Evolutionary conservation across 331 rosid species (phyloP).

Genomic region (Acacia pycnantha): DNA sequence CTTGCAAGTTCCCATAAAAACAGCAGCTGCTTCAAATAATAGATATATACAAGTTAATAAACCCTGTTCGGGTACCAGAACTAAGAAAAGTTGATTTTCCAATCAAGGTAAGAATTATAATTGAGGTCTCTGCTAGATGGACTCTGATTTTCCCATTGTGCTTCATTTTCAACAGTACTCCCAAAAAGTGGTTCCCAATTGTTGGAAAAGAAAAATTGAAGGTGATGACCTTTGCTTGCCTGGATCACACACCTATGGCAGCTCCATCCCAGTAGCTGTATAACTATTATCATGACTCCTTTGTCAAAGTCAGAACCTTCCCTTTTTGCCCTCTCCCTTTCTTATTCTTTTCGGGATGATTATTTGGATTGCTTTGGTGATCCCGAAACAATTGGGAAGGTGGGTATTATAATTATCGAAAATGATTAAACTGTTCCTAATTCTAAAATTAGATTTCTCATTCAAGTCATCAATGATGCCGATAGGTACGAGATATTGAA

Average conservation of each 20-base stretch:
- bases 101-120: background rate
- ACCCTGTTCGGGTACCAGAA: background rate
- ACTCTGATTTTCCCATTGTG: too few species aligned
- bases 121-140: background rate
- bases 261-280: conserved; percentile 99
- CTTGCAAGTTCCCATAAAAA: background rate
- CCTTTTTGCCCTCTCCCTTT: background rate
- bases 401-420: conserved; percentile 12
- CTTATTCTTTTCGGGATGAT: conserved; percentile 44
- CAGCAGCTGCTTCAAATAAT: background rate
- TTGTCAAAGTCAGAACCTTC: background rate
- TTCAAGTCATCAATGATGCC: conserved; percentile 53
- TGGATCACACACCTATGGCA: conserved; percentile 89
- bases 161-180: too few species aligned
- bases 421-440: background rate
- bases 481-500: conserved; percentile 68
- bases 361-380: conserved; percentile 67
- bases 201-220: conserved; percentile 3
- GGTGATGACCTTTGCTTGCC: conserved; percentile 43
- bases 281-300: background rate
- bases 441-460: conserved; percentile 7
- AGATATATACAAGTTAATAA: background rate
- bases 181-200: too few species aligned
- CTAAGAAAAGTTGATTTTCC: background rate
- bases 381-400: conserved; percentile 66